Evolutionary conservation across 2,329 filamentous ascomycete genomes (phyloP), one percentile per base, ranked within the genome.

Genomic region (Aspergillus quadrilineatus): DNA sequence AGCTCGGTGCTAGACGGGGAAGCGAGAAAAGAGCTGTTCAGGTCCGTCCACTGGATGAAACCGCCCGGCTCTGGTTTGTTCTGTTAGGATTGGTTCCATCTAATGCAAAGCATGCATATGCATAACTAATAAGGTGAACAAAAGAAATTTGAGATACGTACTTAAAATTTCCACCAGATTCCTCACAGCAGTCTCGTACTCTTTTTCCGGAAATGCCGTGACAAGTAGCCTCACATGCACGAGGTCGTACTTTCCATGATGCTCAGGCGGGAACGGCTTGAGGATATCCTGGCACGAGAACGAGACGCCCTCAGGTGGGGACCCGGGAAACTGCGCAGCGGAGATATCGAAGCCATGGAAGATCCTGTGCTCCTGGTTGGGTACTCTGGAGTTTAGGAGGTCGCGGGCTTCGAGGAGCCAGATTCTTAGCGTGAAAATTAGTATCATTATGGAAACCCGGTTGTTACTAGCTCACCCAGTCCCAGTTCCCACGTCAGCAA

Each of bases 301-400:
- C 1, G 30, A 6, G 14, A 56, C 34, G 6, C 29, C 34, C 10
- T 46, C 29, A 4, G 12, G 29, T 9, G 32, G 3, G 5, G 46
- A 44, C 6, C 17, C 9, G 1, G 43, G 53, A 5, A 56, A 51
- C 15, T 51, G 47, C 15, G 32, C 47, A 8, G 22, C 12, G 15
- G 47, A 45, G 42, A 56, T 44, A 17, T 51, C 53, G 34, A 56
- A 51, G 12, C 53, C 53, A 14, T 56, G 48, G 22, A 46, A 56
- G 9, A 2, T 22, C 29, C 22, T n/a, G n/a, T 28, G 10, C 12
- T 26, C n/a, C 5, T 22, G n/a, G 22, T 22, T 22, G 9, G 41
- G n/a, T 15, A 10, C 4, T 28, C 22, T 29, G 4, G 14, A 8
- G 44, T 26, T 15, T 3, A 56, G 53, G 10, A 30, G 8, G 6